Base-by-base conservation (phyloP, 176 grass and related monocot genomes). In the Triticum monococcum region DNA sequence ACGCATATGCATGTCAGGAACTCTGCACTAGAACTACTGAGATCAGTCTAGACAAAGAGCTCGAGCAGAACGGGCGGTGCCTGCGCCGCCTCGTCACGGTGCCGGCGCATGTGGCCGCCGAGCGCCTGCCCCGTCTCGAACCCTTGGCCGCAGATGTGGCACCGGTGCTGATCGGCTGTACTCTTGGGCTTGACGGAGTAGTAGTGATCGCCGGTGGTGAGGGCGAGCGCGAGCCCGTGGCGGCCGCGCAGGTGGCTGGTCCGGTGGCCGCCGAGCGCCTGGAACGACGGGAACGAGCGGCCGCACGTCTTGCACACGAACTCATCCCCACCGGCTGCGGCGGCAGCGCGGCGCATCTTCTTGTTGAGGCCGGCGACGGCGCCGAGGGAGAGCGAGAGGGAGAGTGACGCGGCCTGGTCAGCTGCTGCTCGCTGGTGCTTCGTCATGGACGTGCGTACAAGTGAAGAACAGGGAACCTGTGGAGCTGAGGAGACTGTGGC, bases 41-140 rank as follows among this genome's bases (percentile, higher is more conserved):
- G 1, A 50, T 17, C 13, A 17, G 48, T 5, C 48, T 50, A 50
- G 48, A 46, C 12, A 46, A 89, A 89, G 11, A 89, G 87, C 87
- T 84, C 66, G 56, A 89, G 87, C 31, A 89, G 75, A n/a, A 89
- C 75, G n/a, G 87, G 81, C 22, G 87, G 87, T 37, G 81, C 81
- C 26, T 79, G 81, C 4, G 10, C 69, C 22, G 10, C 2, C 64
- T 80, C 81, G 25, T 87, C 88, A 54, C 85, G 80, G 77, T 95
- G 93, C 41, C 91, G 38, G 37, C 93, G 18, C 93, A 95, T 95
- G 89, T 95, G 93, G 0, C 93, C 93, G 1, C 93, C 93, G 3
- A 95, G 57, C 50, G 93, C 93, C 87, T 95, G 93, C 0, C 87
- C 93, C 77, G 80, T 83, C 77, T 83, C 77, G 85, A 95, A 95